Evolutionary conservation across 169 alveolate genomes (phyloP), one percentile per base, ranked within the genome.

Genomic region (Plasmodium blacklocki): DNA sequence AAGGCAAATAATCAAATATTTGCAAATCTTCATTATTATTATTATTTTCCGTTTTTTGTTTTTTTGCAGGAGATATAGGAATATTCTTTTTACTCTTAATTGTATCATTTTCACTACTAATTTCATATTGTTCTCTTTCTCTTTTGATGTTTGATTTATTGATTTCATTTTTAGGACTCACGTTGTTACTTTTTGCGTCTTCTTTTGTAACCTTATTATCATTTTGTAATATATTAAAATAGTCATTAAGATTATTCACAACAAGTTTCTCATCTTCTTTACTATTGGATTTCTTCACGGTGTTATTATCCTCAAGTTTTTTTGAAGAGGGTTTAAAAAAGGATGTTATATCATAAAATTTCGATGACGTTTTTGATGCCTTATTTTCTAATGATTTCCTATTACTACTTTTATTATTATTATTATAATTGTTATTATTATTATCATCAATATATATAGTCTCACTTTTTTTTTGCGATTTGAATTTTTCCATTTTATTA

Each of bases 1-100:
- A 80, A 12, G 90, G 90, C 26, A 80, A 63, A 60, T 80, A 80
- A 29, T 68, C 90, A 60, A 80, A 80, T 0, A n/a, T 76, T 54
- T 47, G 52, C 5, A 29, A 29, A 15, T n/a, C 15, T 3, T 74
- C 29, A 67, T 62, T 49, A 14, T 26, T 8, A 47, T 76, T 67
- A 43, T 18, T 43, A 29, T 66, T 54, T 32, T 32, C 6, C 23
- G 47, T 39, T 32, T 80, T 19, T 32, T 32, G 45, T 15, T 59
- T 45, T 15, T 80, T 70, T 60, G 63, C 90, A 12, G 73, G 56
- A 14, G 71, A 80, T 11, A 50, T 49, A 29, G 18, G 64, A 56
- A 32, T 23, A 67, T 54, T 80, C 68, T 80, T 80, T 2, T 18
- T 14, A 43, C 56, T 19, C 9, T 47, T 7, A 15, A 74, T 19